Conservation (phyloP, 495 filamentous ascomycete genomes). For the Penicillium atrosanguineum region DNA sequence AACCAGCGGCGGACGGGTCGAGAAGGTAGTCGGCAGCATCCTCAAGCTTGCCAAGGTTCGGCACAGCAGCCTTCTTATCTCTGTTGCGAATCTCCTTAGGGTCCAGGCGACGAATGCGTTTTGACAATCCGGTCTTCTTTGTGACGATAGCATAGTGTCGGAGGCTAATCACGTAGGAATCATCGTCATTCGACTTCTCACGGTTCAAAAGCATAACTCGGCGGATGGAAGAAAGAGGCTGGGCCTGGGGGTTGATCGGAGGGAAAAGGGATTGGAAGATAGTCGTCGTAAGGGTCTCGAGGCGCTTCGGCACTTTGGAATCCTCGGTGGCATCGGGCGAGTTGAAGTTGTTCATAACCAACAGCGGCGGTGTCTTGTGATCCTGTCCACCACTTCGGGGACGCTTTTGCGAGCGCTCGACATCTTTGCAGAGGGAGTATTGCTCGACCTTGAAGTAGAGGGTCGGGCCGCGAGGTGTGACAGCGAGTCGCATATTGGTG, state of each 20-base stretch:
- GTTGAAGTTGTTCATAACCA: conserved; percentile 98
- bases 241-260: conserved; percentile 88
- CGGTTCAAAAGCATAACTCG: conserved; percentile 89
- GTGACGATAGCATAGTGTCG: conserved; percentile 95
- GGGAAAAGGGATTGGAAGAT: conserved; percentile 97
- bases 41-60: conserved; percentile 84
- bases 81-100: conserved; percentile 73
- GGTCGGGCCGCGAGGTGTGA: conserved; percentile 88
- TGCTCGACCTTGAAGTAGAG: conserved; percentile 94
- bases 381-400: conserved; percentile 80
- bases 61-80: conserved; percentile 65
- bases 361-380: conserved; percentile 74
- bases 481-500: conserved; percentile 84
- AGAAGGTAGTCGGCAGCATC: conserved; percentile 97
- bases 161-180: conserved; percentile 81
- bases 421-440: conserved; percentile 90
- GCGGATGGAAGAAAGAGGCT: conserved; percentile 82
- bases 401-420: conserved; percentile 75
- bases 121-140: conserved; percentile 78
- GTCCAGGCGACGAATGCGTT: conserved; percentile 76
- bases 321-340: conserved; percentile 55
- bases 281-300: conserved; percentile 89
- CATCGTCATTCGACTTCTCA: conserved; percentile 59
- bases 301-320: conserved; percentile 72
- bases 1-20: conserved; percentile 78